Percentiles rank a stretch among this genome's conserved stretches.
These are phyloP conservation scores for Yarrowia keelungensis DNA, from an alignment of 805 yeast genomes.

Conservation along the genomic window DNA sequence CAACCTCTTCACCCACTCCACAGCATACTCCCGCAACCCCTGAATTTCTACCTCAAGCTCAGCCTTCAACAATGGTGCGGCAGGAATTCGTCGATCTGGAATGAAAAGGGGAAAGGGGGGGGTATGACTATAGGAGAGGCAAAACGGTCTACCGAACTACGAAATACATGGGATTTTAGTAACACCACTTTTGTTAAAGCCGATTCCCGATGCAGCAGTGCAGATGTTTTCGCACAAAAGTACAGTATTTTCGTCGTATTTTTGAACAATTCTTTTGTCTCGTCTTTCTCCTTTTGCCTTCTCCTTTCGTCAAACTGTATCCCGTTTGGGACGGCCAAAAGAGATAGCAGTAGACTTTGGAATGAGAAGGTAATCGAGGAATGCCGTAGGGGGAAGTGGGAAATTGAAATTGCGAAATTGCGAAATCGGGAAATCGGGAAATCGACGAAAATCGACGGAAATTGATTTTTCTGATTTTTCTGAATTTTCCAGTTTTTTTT, in stretches of 20 bases:
- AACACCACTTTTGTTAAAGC: too few species aligned
- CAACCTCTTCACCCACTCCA: not conserved
- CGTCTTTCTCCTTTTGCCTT: not conserved
- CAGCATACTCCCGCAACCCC: slow-evolving; percentile 17
- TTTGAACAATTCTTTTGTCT: not conserved
- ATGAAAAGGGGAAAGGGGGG: not conserved
- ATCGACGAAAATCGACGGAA: too few species aligned
- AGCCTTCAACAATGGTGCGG: slow-evolving; percentile 29
- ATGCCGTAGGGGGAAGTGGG: too few species aligned
- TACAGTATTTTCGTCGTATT: too few species aligned
- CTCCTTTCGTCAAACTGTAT: not conserved
- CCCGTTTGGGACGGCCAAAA: slow-evolving; percentile 6
- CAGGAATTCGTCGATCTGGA: slow-evolving; percentile 35
- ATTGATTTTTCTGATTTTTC: too few species aligned
- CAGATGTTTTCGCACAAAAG: too few species aligned
- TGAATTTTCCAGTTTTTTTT: not conserved
- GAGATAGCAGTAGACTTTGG: slow-evolving; percentile 21
- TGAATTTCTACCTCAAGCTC: slow-evolving; percentile 9
- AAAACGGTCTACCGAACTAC: too few species aligned
- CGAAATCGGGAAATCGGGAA: too few species aligned
- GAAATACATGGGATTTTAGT: too few species aligned
- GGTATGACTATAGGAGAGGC: too few species aligned
- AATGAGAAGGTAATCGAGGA: not conserved
- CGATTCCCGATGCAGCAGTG: too few species aligned
- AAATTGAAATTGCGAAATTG: too few species aligned